Evolutionary conservation across 768 basidiomycete species (phyloP).

Genomic region (Lactifluus subvellereus): DNA sequence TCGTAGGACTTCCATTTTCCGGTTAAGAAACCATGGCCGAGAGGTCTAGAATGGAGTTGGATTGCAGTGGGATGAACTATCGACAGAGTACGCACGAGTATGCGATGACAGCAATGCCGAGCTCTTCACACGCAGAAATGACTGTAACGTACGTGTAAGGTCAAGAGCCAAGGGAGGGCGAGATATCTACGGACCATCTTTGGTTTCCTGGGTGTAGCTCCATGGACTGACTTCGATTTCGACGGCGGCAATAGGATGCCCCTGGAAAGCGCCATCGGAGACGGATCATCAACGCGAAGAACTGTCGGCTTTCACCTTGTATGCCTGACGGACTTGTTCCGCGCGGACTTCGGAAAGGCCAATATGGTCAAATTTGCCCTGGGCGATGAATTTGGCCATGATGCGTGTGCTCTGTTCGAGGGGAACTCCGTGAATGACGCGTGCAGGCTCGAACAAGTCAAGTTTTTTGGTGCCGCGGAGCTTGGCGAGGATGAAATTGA

Average conservation of each 20-base stretch:
- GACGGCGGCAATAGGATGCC: slow-evolving; percentile 41
- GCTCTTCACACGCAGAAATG: slow-evolving; percentile 47
- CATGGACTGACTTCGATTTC: slow-evolving; percentile 68
- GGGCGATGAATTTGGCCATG: slow-evolving; percentile 42
- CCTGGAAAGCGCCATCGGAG: background rate
- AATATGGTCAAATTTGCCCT: slow-evolving; percentile 56
- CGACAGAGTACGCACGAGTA: slow-evolving; percentile 37
- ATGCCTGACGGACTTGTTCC: slow-evolving; percentile 39
- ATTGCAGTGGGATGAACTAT: background rate
- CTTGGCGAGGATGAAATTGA: slow-evolving; percentile 24
- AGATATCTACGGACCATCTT: slow-evolving; percentile 33
- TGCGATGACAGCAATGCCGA: slow-evolving; percentile 51
- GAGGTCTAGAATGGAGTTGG: slow-evolving; percentile 30
- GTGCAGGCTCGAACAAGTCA: slow-evolving; percentile 54
- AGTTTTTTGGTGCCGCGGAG: slow-evolving; percentile 51
- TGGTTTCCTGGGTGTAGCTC: slow-evolving; percentile 50
- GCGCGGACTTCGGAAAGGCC: slow-evolving; percentile 52
- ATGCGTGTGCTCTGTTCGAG: slow-evolving; percentile 43
- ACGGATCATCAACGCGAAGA: slow-evolving; percentile 34
- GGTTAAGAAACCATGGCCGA: slow-evolving; percentile 49
- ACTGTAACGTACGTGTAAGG: slow-evolving; percentile 30
- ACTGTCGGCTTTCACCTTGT: slow-evolving; percentile 30
- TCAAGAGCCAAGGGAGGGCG: background rate
- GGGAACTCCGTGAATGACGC: slow-evolving; percentile 39
- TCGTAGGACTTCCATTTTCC: slow-evolving; percentile 39